phyloP scores from a whole-genome alignment of 225 moss, liverwort and hornwort genomes.

The Ulota crispa region DNA sequence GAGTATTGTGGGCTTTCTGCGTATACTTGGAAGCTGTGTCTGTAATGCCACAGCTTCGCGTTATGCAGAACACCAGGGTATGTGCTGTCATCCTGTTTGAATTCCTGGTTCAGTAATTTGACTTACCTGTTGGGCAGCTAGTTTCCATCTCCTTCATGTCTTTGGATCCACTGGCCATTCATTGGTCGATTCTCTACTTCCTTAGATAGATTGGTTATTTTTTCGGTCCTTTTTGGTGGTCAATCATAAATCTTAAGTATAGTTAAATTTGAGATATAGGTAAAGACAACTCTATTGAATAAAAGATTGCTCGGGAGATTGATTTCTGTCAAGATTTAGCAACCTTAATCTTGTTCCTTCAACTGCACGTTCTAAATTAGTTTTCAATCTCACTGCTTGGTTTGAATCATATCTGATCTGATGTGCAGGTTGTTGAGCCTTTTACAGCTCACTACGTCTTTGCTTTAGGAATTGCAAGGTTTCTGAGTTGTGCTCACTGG shows the following conservation, averaged over 20 bases:
- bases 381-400: not conserved
- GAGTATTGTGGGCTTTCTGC: constrained; percentile 94
- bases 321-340: not conserved
- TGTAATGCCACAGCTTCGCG: constrained; percentile 91
- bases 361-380: not conserved
- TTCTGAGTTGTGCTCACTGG: constrained; percentile 98
- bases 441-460: constrained; percentile 99
- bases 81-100: constrained; percentile 16
- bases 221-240: too few species aligned
- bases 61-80: constrained; percentile 96
- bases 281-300: not conserved
- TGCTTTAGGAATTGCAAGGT: constrained; percentile 92
- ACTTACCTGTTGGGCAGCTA: not conserved
- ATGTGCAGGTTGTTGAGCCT: constrained; percentile 84
- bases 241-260: not conserved
- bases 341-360: not conserved
- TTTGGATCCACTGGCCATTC: not conserved
- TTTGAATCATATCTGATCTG: constrained; percentile 14
- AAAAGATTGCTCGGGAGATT: not conserved
- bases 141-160: not conserved
- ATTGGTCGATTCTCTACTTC: not conserved
- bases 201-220: not conserved
- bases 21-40: constrained; percentile 97
- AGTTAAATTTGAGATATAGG: not conserved
- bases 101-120: not conserved